phyloP scores from a whole-genome alignment of 805 yeast species.

The Pichia heedii region DNA sequence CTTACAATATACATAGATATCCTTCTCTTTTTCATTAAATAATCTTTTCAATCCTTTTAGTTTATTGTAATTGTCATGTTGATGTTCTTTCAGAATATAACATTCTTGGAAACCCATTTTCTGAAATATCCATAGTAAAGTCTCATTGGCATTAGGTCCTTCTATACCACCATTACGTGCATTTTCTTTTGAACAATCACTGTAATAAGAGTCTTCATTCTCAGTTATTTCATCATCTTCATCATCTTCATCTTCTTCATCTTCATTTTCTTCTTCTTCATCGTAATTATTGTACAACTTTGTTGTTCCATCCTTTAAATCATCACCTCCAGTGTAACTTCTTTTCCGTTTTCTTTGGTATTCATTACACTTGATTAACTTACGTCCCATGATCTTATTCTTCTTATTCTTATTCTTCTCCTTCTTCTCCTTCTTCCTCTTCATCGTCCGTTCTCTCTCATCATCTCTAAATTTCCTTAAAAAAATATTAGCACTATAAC shows the following conservation, averaged over 20 bases:
- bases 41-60: too few relatives aligned
- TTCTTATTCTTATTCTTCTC: not conserved
- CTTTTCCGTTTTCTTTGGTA: not conserved
- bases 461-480: too few relatives aligned
- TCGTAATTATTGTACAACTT: not conserved
- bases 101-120: not conserved
- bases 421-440: too few relatives aligned
- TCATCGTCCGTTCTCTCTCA: too few relatives aligned
- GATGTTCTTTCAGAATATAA: not conserved
- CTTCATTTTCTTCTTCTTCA: conserved; percentile 1
- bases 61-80: too few relatives aligned
- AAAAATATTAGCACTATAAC: conserved; percentile 3
- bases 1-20: not conserved
- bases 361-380: not conserved
- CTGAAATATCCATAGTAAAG: conserved; percentile 6
- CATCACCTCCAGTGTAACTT: too few relatives aligned
- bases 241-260: conserved; percentile 1
- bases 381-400: not conserved
- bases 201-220: too few relatives aligned
- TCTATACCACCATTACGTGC: not conserved
- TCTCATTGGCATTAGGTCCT: not conserved
- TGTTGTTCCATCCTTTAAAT: not conserved
- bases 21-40: not conserved
- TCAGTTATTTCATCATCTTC: not conserved
- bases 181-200: not conserved